These are phyloP conservation scores for Trypanosoma boissoni DNA, from an alignment of 208 protist genomes.

Conservation along the genomic window DNA sequence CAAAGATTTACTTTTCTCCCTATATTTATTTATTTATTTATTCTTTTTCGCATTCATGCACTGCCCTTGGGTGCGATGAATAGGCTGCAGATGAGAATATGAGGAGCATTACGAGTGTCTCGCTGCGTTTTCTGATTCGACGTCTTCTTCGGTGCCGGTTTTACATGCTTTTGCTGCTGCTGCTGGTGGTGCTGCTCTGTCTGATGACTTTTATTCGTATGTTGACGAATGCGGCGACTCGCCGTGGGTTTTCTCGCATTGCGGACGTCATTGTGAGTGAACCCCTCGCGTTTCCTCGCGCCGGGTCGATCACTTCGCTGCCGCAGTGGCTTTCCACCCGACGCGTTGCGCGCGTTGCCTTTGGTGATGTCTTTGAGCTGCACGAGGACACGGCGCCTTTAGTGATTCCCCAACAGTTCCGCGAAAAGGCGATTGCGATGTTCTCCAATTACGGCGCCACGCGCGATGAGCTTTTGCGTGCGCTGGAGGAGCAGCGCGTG, in stretches of 20 bases:
- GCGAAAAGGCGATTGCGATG: slow-evolving; percentile 14
- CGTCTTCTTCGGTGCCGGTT: background rate
- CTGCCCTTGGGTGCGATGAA: too few relatives aligned
- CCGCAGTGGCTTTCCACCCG: too few relatives aligned
- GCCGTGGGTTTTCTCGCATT: background rate
- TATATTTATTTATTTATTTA: background rate
- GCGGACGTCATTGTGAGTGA: background rate
- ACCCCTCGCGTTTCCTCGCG: background rate
- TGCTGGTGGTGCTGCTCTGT: too few relatives aligned
- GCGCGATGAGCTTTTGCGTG: background rate
- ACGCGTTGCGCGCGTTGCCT: background rate
- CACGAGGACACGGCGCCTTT: slow-evolving; percentile 8
- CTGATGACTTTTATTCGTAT: too few relatives aligned
- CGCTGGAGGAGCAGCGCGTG: slow-evolving; percentile 25
- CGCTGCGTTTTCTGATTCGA: background rate
- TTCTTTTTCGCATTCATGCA: background rate
- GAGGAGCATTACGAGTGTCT: background rate
- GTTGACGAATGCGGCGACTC: too few relatives aligned
- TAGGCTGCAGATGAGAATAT: too few relatives aligned
- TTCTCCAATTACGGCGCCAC: slow-evolving; percentile 25
- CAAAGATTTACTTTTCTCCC: background rate
- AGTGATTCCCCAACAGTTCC: slow-evolving; percentile 18
- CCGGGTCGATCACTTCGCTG: too few relatives aligned
- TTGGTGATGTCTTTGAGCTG: slow-evolving; percentile 19
- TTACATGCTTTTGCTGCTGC: background rate